Base-by-base conservation (phyloP, 2,329 filamentous ascomycete genomes). In the Myriangium duriaei region DNA sequence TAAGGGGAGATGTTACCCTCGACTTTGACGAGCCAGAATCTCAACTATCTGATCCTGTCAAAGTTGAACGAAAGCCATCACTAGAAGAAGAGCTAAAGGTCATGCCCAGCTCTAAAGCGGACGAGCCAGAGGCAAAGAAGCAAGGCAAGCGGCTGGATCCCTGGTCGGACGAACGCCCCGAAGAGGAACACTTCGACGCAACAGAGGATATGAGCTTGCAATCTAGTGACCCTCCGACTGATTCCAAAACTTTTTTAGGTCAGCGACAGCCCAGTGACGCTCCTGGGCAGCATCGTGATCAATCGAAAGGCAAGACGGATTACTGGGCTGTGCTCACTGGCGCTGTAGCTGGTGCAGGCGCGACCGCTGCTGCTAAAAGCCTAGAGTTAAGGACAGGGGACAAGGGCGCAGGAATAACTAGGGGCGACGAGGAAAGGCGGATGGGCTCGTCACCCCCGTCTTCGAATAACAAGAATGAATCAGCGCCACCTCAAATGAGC, bases 121-220 rank as follows among this genome's bases (percentile, higher is more conserved):
- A 39, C 10, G 30, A 39, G 30, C 36, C 28, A 16, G 32, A 39
- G 30, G 21, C 21, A 21, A 14, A 32, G 11, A 39, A 39, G 36
- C 32, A 39, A 13, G 36, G 36, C 16, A 39, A 39, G 30, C 12
- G 28, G 30, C 11, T 33, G 11, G 36, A 39, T 14, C 14, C 14
- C 7, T 39, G 36, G 36, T 17, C 12, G 28, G 36, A 33, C n/a
- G 36, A 39, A 21, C 36, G 17, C 6, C 12, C 17, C 29, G 4
- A 24, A 18, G 18, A 11, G 11, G 13, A 18, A 10, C 15, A 30
- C 9, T 18, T n/a, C n/a, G n/a, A n/a, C n/a, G n/a, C n/a, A n/a
- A n/a, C n/a, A n/a, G n/a, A n/a, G n/a, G n/a, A n/a, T 26, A 26
- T 26, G 21, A 7, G 7, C 21, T 7, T 26, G 21, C n/a, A 26